phyloP scores from a whole-genome alignment of 495 filamentous ascomycete species.

The Tuber magnatum region DNA sequence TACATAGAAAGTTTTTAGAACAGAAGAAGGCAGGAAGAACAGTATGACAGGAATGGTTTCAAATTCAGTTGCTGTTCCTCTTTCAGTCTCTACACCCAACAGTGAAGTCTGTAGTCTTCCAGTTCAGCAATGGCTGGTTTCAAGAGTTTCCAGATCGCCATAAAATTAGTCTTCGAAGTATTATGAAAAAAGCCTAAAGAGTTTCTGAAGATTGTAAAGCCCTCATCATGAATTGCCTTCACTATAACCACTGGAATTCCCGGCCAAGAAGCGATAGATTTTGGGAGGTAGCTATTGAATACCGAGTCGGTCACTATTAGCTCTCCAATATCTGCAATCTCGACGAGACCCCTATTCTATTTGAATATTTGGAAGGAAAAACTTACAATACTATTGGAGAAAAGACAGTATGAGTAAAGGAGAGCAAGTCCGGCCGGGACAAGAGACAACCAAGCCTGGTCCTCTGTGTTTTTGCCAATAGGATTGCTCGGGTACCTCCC shows the following conservation, averaged over 20 bases:
- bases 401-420: conserved; percentile 6
- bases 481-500: neutral
- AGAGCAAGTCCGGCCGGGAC: conserved; percentile 5
- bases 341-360: conserved; percentile 1
- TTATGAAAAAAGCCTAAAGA: conserved; percentile 17
- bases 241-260: conserved; percentile 10
- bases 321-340: conserved; percentile 1
- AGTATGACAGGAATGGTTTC: neutral
- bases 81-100: neutral
- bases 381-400: neutral
- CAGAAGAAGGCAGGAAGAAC: neutral
- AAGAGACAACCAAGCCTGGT: conserved; percentile 13
- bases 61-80: no score
- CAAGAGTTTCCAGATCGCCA: neutral
- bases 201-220: conserved; percentile 6
- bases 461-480: conserved; percentile 8
- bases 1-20: neutral
- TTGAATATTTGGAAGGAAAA: no score
- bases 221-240: conserved; percentile 12
- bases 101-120: neutral
- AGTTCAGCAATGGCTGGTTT: conserved; percentile 10
- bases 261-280: neutral
- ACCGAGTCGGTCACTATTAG: neutral
- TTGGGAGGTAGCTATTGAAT: neutral
- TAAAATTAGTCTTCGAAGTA: conserved; percentile 5